Evolutionary conservation across 163 green algal species (phyloP).

Genomic region (Prototheca wickerhamii): DNA sequence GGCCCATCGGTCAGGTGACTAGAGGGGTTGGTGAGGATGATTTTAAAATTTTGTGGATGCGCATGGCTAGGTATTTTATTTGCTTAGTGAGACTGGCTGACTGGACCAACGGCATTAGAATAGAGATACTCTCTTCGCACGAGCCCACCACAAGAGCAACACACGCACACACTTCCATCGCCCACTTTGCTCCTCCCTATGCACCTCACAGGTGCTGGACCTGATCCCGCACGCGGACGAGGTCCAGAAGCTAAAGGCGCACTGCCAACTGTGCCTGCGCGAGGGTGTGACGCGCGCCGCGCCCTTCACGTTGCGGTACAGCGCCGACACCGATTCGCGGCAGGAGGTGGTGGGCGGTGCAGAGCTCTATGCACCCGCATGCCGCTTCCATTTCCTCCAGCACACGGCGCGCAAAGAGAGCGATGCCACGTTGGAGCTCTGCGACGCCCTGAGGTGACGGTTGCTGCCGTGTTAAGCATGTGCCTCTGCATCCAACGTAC

Average conservation of each 20-base stretch:
- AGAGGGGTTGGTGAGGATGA: not conserved
- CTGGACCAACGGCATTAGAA: too few species aligned
- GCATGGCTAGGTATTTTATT: not conserved
- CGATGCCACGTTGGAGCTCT: too few species aligned
- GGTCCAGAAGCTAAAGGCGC: slow-evolving; percentile 63
- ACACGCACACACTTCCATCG: not conserved
- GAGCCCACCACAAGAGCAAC: not conserved
- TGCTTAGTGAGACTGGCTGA: too few species aligned
- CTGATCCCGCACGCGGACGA: slow-evolving; percentile 74
- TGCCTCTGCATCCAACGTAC: too few species aligned
- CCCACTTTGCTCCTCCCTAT: not conserved
- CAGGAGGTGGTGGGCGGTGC: slow-evolving; percentile 77
- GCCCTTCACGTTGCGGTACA: slow-evolving; percentile 64
- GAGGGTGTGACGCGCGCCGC: slow-evolving; percentile 15
- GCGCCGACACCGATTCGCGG: slow-evolving; percentile 19
- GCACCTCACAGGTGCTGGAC: slow-evolving; percentile 52
- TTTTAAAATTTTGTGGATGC: not conserved
- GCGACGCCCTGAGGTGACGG: too few species aligned
- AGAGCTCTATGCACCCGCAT: slow-evolving; percentile 79
- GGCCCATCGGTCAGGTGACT: slow-evolving; percentile 43
- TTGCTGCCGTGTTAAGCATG: too few species aligned
- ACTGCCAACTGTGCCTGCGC: slow-evolving; percentile 56
- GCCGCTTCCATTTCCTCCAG: slow-evolving; percentile 55
- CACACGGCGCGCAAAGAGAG: too few species aligned
- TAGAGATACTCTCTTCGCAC: not conserved